Percentiles rank a stretch among this genome's conserved stretches.
Evolutionary conservation across 371 early-diverging fungal genomes (phyloP).

Genomic region (Rhizopus arrhizus): DNA sequence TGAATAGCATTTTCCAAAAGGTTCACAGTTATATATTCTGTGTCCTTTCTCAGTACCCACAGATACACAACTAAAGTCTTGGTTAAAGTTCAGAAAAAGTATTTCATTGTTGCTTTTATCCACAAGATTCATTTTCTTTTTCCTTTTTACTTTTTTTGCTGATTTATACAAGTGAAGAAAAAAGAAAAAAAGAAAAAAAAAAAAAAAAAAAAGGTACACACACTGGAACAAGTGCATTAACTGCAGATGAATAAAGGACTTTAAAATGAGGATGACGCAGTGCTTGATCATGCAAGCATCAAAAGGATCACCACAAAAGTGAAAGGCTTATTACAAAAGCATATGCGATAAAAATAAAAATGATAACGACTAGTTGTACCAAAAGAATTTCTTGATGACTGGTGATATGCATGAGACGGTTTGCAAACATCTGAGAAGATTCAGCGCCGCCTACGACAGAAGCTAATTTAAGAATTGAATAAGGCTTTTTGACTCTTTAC

Average conservation of each 20-base stretch:
- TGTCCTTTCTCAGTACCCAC: slow-evolving; percentile 85
- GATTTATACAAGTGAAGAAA: no score
- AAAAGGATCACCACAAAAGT: background rate
- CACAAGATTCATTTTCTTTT: slow-evolving; percentile 19
- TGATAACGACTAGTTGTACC: no score
- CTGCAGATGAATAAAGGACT: background rate
- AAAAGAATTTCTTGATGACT: no score
- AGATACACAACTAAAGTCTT: slow-evolving; percentile 90
- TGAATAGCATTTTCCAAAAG: slow-evolving; percentile 90
- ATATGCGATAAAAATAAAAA: no score
- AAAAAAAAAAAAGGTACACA: slow-evolving; percentile 6
- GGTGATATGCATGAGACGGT: no score
- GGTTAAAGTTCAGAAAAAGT: slow-evolving; percentile 86
- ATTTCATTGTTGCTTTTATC: slow-evolving; percentile 53
- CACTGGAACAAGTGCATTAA: background rate
- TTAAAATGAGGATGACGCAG: slow-evolving; percentile 1
- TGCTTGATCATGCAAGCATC: background rate
- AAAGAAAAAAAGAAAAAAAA: slow-evolving; percentile 7
- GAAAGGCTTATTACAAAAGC: background rate
- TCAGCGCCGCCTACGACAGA: no score
- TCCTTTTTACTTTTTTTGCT: background rate
- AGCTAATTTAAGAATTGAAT: no score
- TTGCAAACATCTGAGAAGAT: no score
- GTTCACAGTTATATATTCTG: slow-evolving; percentile 91
- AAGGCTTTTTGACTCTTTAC: no score